These are phyloP conservation scores for Pythium pyrilobum DNA, from an alignment of 352 stramenopile species.

Conservation along the genomic window DNA sequence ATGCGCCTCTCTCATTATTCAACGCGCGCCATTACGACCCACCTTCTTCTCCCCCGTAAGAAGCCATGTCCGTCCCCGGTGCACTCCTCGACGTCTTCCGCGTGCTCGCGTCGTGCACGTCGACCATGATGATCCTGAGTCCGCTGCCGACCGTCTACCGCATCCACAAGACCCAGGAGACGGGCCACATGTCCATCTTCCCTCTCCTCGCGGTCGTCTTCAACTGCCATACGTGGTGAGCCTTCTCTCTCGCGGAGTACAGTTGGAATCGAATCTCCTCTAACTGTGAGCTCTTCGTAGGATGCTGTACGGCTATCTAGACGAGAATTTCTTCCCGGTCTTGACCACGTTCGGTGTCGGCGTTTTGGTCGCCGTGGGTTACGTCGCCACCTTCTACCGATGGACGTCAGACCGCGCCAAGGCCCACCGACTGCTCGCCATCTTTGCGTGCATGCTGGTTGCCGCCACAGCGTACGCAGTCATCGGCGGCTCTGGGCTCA, in stretches of 20 bases:
- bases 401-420: slow-evolving; percentile 32
- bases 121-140: slow-evolving; percentile 39
- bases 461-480: slow-evolving; percentile 26
- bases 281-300: neutral
- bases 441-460: slow-evolving; percentile 13
- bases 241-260: neutral
- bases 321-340: slow-evolving; percentile 40
- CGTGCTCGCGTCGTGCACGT: slow-evolving; percentile 23
- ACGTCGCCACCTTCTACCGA: slow-evolving; percentile 44
- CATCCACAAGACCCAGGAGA: slow-evolving; percentile 30
- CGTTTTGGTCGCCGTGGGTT: slow-evolving; percentile 26
- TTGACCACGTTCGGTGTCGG: slow-evolving; percentile 36
- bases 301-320: slow-evolving; percentile 44
- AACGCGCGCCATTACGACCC: neutral
- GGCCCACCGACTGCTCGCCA: slow-evolving; percentile 15
- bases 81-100: slow-evolving; percentile 17
- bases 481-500: slow-evolving; percentile 23
- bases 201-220: slow-evolving; percentile 37
- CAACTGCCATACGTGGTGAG: slow-evolving; percentile 34
- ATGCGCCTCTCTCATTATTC: no score
- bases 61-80: neutral
- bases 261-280: neutral
- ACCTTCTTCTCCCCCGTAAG: no score
- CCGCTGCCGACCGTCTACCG: slow-evolving; percentile 29
- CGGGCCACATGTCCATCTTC: slow-evolving; percentile 38